These are phyloP conservation scores for Salix exigua DNA, from an alignment of 345 rosid species.

Conservation along the genomic window DNA sequence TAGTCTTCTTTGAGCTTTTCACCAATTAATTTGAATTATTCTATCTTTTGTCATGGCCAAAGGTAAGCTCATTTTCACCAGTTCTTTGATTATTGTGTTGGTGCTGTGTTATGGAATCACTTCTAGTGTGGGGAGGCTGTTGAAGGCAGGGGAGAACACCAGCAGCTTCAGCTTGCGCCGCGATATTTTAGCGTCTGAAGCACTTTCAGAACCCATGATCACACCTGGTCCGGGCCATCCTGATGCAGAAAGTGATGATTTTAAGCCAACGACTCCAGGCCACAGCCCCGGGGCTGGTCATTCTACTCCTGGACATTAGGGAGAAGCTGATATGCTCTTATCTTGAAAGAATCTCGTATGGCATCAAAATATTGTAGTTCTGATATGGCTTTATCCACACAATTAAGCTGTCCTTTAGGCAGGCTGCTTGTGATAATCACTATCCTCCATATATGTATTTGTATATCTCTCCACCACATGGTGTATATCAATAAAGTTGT, in stretches of 20 bases:
- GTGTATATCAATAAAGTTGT: no score
- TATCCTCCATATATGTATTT: no score
- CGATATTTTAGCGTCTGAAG: conserved; percentile 2
- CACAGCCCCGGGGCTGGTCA: conserved; percentile 64
- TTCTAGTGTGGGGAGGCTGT: conserved; percentile 20
- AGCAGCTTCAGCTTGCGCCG: conserved; percentile 5
- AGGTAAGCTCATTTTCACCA: conserved; percentile 7
- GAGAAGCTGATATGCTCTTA: no score
- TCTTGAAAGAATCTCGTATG: no score
- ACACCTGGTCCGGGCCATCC: not conserved
- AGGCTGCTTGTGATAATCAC: no score
- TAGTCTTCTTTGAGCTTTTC: not conserved
- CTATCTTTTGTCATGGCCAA: conserved; percentile 17
- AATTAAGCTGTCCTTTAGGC: no score
- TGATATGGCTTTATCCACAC: no score
- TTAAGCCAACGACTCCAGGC: conserved; percentile 46
- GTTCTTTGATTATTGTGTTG: conserved; percentile 15
- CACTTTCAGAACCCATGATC: no score
- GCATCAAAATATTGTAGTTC: no score
- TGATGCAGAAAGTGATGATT: conserved; percentile 15
- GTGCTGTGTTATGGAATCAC: conserved; percentile 19
- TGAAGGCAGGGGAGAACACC: conserved; percentile 1
- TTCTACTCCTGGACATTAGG: conserved; percentile 24
- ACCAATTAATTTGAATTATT: not conserved
- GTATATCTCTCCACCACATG: no score